Evolutionary conservation across 495 filamentous ascomycete species (phyloP).

Genomic region (Trichoderma parareesei): DNA sequence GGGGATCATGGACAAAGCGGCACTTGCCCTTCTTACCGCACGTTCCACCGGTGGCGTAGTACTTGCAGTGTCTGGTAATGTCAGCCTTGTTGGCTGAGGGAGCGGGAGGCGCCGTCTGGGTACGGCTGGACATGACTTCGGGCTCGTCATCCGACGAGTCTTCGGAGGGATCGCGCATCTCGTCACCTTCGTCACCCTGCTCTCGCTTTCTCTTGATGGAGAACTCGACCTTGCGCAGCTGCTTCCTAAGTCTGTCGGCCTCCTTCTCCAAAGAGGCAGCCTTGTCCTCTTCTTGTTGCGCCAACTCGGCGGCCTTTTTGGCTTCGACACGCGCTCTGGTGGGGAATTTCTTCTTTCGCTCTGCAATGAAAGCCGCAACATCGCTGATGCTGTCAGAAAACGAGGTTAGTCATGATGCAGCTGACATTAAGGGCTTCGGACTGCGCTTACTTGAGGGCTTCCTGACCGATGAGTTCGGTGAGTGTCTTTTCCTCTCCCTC

Average conservation of each 20-base stretch:
- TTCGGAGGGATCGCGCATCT: slow-evolving; percentile 40
- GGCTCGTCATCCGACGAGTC: slow-evolving; percentile 35
- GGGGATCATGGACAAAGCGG: slow-evolving; percentile 51
- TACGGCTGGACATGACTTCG: slow-evolving; percentile 37
- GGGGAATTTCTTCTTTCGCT: slow-evolving; percentile 70
- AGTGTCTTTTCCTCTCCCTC: slow-evolving; percentile 67
- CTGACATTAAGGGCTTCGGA: background rate
- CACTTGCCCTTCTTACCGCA: slow-evolving; percentile 59
- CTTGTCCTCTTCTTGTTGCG: slow-evolving; percentile 21
- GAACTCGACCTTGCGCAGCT: slow-evolving; percentile 43
- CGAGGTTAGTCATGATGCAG: slow-evolving; percentile 11
- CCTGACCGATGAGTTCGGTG: slow-evolving; percentile 49
- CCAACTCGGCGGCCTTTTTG: slow-evolving; percentile 33
- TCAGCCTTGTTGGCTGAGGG: slow-evolving; percentile 41
- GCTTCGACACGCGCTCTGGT: slow-evolving; percentile 55
- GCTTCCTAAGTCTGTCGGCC: slow-evolving; percentile 40
- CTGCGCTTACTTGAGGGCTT: slow-evolving; percentile 35
- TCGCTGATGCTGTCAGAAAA: slow-evolving; percentile 49
- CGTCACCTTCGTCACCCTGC: slow-evolving; percentile 48
- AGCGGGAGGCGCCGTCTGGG: slow-evolving; percentile 25
- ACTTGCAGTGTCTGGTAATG: slow-evolving; percentile 50
- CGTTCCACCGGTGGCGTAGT: slow-evolving; percentile 50
- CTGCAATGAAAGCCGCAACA: slow-evolving; percentile 69
- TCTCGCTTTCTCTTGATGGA: slow-evolving; percentile 51
- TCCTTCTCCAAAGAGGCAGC: slow-evolving; percentile 32